Evolutionary conservation across 331 rosid genomes (phyloP).

Genomic region (Malus hybrid): DNA sequence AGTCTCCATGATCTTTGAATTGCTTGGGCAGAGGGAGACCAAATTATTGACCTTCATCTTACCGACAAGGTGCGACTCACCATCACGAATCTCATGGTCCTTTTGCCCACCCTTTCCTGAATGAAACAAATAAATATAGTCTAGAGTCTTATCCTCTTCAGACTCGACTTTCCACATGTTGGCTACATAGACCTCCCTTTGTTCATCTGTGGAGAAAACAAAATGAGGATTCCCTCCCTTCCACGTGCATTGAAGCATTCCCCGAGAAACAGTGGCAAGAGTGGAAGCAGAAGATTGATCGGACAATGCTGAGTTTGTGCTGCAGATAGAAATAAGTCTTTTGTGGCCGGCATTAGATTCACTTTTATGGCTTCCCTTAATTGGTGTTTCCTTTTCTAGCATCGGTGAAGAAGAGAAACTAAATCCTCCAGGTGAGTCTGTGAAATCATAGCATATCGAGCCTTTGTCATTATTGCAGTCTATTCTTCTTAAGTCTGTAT

Average conservation of each 20-base stretch:
- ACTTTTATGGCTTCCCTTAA: slow-evolving; percentile 27
- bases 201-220: slow-evolving; percentile 71
- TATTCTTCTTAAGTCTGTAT: slow-evolving; percentile 37
- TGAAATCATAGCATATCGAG: slow-evolving; percentile 33
- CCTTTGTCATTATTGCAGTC: slow-evolving; percentile 36
- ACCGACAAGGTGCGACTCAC: slow-evolving; percentile 48
- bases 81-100: slow-evolving; percentile 24
- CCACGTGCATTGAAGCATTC: slow-evolving; percentile 95
- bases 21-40: slow-evolving; percentile 50
- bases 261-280: slow-evolving; percentile 44
- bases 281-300: slow-evolving; percentile 40
- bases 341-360: slow-evolving; percentile 30
- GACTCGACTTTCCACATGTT: slow-evolving; percentile 42
- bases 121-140: slow-evolving; percentile 61
- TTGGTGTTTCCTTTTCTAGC: slow-evolving; percentile 22
- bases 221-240: slow-evolving; percentile 72
- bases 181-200: slow-evolving; percentile 64
- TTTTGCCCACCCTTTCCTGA: slow-evolving; percentile 53
- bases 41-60: slow-evolving; percentile 74
- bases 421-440: slow-evolving; percentile 38
- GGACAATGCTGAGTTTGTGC: slow-evolving; percentile 45
- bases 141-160: slow-evolving; percentile 28
- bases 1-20: slow-evolving; percentile 52
- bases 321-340: slow-evolving; percentile 51
- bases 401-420: slow-evolving; percentile 38